Evolutionary conservation across 495 filamentous ascomycete genomes (phyloP), one percentile per base, ranked within the genome.

Genomic region (Rhypophila decipiens): DNA sequence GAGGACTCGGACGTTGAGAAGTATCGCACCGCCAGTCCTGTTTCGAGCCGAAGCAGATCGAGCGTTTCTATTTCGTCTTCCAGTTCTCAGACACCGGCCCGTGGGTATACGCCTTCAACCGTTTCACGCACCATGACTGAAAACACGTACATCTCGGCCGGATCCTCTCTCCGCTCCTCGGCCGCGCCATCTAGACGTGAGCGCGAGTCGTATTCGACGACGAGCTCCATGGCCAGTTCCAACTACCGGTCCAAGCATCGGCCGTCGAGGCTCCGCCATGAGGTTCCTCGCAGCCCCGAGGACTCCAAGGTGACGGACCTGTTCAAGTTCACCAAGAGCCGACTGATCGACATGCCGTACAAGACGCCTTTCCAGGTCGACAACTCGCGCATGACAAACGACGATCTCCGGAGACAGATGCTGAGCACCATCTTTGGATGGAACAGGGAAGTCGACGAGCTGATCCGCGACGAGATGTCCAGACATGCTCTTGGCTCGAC

Each of bases 351-450:
- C 44, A 82, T 95, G 29, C 82, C 85, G 1, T 94, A 88, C 61
- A 81, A 83, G 57, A 74, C 82, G 35, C 76, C 83, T 2, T 72
- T 77, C 17, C 72, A 75, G 13, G 57, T 79, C 23, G 84, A 87
- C 49, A 76, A 85, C 48, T 58, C 69, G 4, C 73, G 77, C 34
- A 62, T 93, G 22, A 91, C 85, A 2, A 82, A 90, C 21, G 86
- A 96, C 60, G 85, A 93, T 54, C 77, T 96, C 33, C 83, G 91
- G 40, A 80, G 77, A 31, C 87, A 95, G 67, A 97, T 97, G 94
- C 72, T 98, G 17, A 88, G 79, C 60, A 84, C 88, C 23, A 88
- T 98, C 1, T 98, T 98, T 70, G 94, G 93, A 9, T 97, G 91
- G 89, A 82, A 88, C 46, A 84, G 84, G 41, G 89, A 96, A 57